A percentile compares a stretch with the other conserved stretches of the same genome.
Evolutionary conservation across 768 basidiomycete species (phyloP).

Genomic region (Cantharellus anzutake): DNA sequence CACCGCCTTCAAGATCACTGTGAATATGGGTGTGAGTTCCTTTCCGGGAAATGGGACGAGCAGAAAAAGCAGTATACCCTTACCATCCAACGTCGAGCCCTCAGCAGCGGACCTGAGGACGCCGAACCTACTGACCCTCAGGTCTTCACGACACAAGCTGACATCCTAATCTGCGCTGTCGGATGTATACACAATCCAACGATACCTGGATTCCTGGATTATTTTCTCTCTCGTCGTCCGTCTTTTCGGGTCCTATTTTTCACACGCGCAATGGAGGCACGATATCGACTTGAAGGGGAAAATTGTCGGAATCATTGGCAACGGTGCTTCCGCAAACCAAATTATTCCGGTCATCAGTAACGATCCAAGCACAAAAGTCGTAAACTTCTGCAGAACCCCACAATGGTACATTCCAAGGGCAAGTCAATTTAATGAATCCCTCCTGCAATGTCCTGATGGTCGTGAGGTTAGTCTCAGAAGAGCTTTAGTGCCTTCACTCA

Average conservation of each 20-base stretch:
- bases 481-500: neutral
- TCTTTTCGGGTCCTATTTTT: constrained; percentile 31
- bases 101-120: constrained; percentile 21
- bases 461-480: neutral
- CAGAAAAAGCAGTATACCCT: constrained; percentile 25
- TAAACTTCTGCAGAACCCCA: constrained; percentile 38
- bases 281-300: constrained; percentile 33
- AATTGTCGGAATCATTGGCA: constrained; percentile 41
- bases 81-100: constrained; percentile 19
- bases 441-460: neutral
- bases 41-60: constrained; percentile 28
- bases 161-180: constrained; percentile 14
- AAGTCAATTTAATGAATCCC: constrained; percentile 13
- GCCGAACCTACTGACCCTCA: constrained; percentile 32
- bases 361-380: constrained; percentile 13
- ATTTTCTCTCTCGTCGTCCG: no score
- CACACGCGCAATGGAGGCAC: constrained; percentile 37
- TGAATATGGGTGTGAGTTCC: constrained; percentile 24
- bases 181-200: constrained; percentile 22
- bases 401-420: constrained; percentile 39
- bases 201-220: neutral
- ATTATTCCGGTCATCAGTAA: constrained; percentile 13
- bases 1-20: constrained; percentile 26
- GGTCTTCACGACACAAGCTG: constrained; percentile 29
- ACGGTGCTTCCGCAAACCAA: constrained; percentile 46